Base-by-base conservation (phyloP, 2,329 filamentous ascomycete species). In the Aureobasidium sp. region DNA sequence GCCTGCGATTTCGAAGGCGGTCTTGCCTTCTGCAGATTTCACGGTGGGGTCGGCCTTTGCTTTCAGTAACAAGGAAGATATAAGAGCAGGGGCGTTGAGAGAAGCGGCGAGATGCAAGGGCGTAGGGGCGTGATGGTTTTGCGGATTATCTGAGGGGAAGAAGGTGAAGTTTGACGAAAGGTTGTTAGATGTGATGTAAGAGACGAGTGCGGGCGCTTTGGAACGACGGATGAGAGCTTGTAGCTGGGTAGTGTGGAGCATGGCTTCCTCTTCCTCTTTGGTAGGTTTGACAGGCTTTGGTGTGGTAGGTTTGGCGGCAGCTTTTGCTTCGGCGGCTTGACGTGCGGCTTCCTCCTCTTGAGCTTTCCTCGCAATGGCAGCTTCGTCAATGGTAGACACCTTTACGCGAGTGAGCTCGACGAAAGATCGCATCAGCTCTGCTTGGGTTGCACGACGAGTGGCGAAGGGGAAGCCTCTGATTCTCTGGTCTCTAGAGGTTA, bases 331-430 rank as follows among this genome's bases (percentile, higher is more conserved):
- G 68, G 52, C 35, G 17, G 62, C 48, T 17, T 52, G 44, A 4
- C 54, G 42, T 11, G 53, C 63, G 6, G 72, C 65, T 49, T 73
- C 69, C 35, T 63, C 64, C 9, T 72, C 65, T 47, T 72, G 69
- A 24, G 70, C 66, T 63, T 70, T 73, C 71, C 79, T 47, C 66
- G 66, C 19, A 64, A 68, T 62, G 77, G 81, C 37, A 42, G 63
- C 68, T 17, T 73, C 88, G 62, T 90, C 82, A 31, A 97, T 82
- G 64, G 89, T 87, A 53, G 85, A 85, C 50, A 96, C 82, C 74
- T 99, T 97, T 17, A 97, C 82, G 17, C 94, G 82, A 0, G 94
- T 99, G 35, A 99, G 81, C 76, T 99, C 94, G 65, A 96, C 89
- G 69, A 97, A 99, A 0, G 89, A 89, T 42, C 93, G 85, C 88